Evolutionary conservation across 192 early-diverging fungal species (phyloP).

Genomic region (Backusella westeae): DNA sequence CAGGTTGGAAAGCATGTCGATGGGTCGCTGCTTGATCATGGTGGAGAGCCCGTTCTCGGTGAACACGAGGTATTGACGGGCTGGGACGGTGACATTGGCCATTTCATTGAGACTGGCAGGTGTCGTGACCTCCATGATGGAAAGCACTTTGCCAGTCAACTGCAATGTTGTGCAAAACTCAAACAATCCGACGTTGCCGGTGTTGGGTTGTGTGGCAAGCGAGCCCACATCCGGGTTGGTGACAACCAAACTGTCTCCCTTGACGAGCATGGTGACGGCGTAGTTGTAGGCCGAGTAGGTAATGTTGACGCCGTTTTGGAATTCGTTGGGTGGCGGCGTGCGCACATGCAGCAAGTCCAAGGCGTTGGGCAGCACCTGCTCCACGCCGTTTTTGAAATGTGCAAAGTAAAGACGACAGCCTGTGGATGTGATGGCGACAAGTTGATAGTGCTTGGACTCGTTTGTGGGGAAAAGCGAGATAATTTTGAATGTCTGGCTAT

Average conservation of each 20-base stretch:
- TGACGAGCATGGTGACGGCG: slow-evolving; percentile 58
- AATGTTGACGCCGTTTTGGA: neutral
- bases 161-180: slow-evolving; percentile 50
- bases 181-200: slow-evolving; percentile 27
- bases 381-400: slow-evolving; percentile 26
- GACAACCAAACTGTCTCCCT: slow-evolving; percentile 46
- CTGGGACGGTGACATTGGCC: slow-evolving; percentile 45
- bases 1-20: slow-evolving; percentile 69
- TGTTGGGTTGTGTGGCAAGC: slow-evolving; percentile 33
- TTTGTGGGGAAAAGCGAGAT: slow-evolving; percentile 70
- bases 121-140: slow-evolving; percentile 63
- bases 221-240: slow-evolving; percentile 63
- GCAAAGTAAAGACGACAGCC: slow-evolving; percentile 79
- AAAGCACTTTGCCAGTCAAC: slow-evolving; percentile 84
- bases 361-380: slow-evolving; percentile 41
- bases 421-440: slow-evolving; percentile 79
- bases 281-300: slow-evolving; percentile 55
- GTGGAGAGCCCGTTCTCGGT: slow-evolving; percentile 71
- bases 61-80: slow-evolving; percentile 69
- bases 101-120: slow-evolving; percentile 61
- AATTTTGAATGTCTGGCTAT: slow-evolving; percentile 43
- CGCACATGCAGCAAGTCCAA: slow-evolving; percentile 71
- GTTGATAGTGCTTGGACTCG: slow-evolving; percentile 66
- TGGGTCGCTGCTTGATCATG: slow-evolving; percentile 70
- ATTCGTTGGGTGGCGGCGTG: slow-evolving; percentile 55